Base-by-base conservation (phyloP, 768 basidiomycete species). In the Lactarius sp. region DNA sequence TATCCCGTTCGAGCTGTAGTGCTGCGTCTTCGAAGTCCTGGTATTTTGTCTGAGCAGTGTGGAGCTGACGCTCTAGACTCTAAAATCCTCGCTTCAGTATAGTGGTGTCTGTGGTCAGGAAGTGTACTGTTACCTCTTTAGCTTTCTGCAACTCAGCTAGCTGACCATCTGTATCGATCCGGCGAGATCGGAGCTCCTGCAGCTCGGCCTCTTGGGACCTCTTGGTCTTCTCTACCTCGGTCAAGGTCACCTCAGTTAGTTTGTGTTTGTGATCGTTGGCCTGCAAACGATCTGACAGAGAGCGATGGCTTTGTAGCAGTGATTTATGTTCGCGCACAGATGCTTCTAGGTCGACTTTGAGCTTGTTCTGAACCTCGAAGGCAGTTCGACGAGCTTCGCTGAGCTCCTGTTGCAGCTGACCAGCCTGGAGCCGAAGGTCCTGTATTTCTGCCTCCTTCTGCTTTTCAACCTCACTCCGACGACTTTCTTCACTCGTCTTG, bases 1-100 rank as follows among this genome's bases (percentile, higher is more conserved):
- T 85, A 61, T 94, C 94, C 36, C 91, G 81, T 73, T 98, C 90
- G 55, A 91, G 80, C 68, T 90, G 85, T 6, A 97, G 80, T 1
- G 92, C 83, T 0, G 87, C 83, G 71, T 98, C 96, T 74, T 99
- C 96, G 60, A 94, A 88, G 61, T 89, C 87, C 61, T 89, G 84
- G 64, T 87, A 88, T 69, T 92, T 92, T 41, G 81, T 79, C 69
- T 91, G 88, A 6, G 88, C 82, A 22, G 81, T 75, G 0, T 78
- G 72, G n/a, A 96, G 75, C 72, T 94, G 88, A 44, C 88, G 86
- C 67, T 95, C 92, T 53, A 92, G 76, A 49, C 77, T 80, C 92
- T 97, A 49, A 49, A 69, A 52, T 13, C 60, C 27, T 51, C 57
- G 36, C 61, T 37, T 55, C 60, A 69, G 47, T 44, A 47, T 33